Conservation (phyloP, 2,329 filamentous ascomycete species). For the Colletotrichum sp. region DNA sequence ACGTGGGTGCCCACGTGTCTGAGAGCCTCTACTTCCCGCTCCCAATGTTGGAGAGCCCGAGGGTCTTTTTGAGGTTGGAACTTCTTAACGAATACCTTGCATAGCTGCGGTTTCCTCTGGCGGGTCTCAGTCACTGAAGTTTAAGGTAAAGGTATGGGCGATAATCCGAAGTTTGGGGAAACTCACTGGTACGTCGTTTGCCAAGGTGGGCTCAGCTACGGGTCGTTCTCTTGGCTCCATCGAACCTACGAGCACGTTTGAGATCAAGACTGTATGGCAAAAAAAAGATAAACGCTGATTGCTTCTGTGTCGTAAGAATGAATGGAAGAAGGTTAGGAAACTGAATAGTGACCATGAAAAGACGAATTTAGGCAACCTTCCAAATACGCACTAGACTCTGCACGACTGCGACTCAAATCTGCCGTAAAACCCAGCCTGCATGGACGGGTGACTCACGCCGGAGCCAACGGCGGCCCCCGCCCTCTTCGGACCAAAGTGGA, state of each 20-base stretch:
- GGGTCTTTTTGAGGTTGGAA: background rate
- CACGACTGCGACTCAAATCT: background rate
- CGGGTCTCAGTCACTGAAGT: background rate
- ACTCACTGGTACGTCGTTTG: background rate
- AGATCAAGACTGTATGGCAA: background rate
- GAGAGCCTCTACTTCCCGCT: background rate
- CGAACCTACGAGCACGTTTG: background rate
- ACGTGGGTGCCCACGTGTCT: background rate
- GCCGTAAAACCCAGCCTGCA: background rate
- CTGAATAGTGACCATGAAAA: background rate
- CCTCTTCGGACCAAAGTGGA: background rate
- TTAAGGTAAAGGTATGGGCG: background rate
- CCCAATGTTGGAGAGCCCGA: background rate
- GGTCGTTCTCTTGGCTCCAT: background rate
- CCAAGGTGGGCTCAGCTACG: background rate
- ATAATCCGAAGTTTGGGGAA: accelerated
- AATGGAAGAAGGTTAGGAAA: background rate
- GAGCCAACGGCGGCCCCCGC: background rate
- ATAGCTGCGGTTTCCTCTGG: background rate
- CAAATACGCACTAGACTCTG: background rate
- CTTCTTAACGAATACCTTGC: background rate
- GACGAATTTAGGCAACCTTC: background rate
- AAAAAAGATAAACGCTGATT: background rate
- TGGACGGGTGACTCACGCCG: background rate
- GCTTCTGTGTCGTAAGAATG: background rate